Evolutionary conservation across 352 stramenopile species (phyloP), one percentile per base, ranked within the genome.

Genomic region (Phytophthora pini): DNA sequence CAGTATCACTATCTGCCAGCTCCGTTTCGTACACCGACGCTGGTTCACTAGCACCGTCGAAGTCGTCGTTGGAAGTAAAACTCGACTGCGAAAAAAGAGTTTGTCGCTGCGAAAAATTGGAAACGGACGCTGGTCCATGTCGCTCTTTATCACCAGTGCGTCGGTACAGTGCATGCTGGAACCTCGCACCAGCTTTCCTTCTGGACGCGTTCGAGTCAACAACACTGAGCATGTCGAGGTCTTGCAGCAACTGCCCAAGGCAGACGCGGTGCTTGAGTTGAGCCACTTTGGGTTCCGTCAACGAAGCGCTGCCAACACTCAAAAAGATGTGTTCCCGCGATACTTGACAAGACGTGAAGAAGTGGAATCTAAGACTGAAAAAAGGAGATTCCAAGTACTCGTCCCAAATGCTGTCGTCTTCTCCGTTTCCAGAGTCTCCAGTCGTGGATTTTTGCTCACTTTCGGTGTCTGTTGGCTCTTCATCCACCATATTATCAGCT

Each of bases 321-420:
- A 86, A 80, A 49, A 84, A 89, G 48, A 90, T 84, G 53, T 92
- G 82, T 38, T 92, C 81, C 0, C 64, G 77, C 3, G 82, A 89
- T 20, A 92, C 83, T 82, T 93, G 80, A 24, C 82, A 89, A 1
- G 82, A 90, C 9, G 79, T 83, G 61, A 93, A 87, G 43, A 90
- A 89, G 56, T 87, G 74, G 56, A 92, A 86, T 38, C 82, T 77
- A 40, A 90, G 59, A 5, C 63, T 74, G 54, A 94, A 83, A 53
- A 84, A 90, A 7, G 70, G 75, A 7, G 85, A 94, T 17, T 89
- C 77, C 26, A 88, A 49, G 38, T 94, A 94, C n/a, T 90, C 84
- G 34, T 76, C 67, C 72, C 82, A 88, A 45, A 88, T 55, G 9
- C 68, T 72, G 27, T 62, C 45, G 10, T 57, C 61, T 4, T 43